phyloP scores from a whole-genome alignment of 352 stramenopile genomes.

The Pythium rishiriense region DNA sequence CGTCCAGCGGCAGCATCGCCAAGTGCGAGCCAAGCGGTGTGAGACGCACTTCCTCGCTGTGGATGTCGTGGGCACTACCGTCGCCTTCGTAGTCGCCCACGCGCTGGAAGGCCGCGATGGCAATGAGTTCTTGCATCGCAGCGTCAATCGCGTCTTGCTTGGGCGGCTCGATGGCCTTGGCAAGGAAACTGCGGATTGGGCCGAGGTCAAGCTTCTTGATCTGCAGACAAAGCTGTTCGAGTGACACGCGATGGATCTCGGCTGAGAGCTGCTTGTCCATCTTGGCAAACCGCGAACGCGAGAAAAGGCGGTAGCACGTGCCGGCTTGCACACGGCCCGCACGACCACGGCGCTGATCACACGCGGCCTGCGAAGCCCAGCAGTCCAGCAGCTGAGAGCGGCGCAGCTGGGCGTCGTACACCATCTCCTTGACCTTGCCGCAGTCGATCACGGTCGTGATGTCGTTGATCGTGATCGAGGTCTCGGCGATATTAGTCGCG shows the following conservation, averaged over 20 bases:
- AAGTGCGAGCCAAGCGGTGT: conserved; percentile 93
- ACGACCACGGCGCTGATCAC: conserved; percentile 82
- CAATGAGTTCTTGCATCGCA: conserved; percentile 89
- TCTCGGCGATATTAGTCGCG: conserved; percentile 90
- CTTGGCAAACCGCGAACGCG: conserved; percentile 50
- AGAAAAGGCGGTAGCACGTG: conserved; percentile 81
- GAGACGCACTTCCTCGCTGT: conserved; percentile 64
- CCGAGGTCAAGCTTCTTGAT: conserved; percentile 85
- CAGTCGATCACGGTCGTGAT: conserved; percentile 86
- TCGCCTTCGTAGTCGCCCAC: conserved; percentile 18
- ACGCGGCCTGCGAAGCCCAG: conserved; percentile 80
- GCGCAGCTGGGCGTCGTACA: conserved; percentile 71
- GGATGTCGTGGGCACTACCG: background rate
- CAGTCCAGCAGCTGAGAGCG: conserved; percentile 81
- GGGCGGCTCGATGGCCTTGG: conserved; percentile 92
- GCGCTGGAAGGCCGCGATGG: conserved; percentile 85
- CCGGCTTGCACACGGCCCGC: conserved; percentile 80
- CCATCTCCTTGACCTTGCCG: conserved; percentile 88
- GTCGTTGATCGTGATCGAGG: conserved; percentile 89
- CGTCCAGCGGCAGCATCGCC: conserved; percentile 81
- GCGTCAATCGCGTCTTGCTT: conserved; percentile 87
- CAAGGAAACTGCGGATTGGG: conserved; percentile 68
- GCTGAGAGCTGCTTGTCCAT: conserved; percentile 75
- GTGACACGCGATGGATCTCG: conserved; percentile 88
- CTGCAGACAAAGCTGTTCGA: conserved; percentile 85